phyloP scores from a whole-genome alignment of 441 rosid genomes.

The Adansonia gregorii region DNA sequence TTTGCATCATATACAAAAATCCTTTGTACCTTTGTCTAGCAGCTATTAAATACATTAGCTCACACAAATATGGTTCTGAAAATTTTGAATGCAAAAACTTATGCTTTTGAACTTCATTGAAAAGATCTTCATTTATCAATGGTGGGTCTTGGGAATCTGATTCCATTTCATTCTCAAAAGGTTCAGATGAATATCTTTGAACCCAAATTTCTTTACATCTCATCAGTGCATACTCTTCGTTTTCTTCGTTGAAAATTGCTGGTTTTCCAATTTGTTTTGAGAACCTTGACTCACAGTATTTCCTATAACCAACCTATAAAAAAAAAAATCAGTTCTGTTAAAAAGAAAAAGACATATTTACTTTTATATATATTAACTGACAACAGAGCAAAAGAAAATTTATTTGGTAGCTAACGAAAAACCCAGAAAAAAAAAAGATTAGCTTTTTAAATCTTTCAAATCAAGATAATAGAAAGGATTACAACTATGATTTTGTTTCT shows the following conservation, averaged over 20 bases:
- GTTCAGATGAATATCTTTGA: conserved; percentile 56
- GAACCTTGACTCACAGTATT: conserved; percentile 74
- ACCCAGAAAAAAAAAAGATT: neutral
- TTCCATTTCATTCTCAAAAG: conserved; percentile 71
- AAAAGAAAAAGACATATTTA: neutral
- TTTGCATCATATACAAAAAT: conserved; percentile 57
- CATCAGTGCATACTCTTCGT: conserved; percentile 74
- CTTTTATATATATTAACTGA: too few species aligned
- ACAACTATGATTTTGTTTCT: neutral
- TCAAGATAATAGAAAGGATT: neutral
- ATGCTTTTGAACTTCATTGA: conserved; percentile 52
- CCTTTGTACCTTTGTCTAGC: conserved; percentile 77
- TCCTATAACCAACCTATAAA: conserved; percentile 61
- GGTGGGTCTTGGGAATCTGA: conserved; percentile 31
- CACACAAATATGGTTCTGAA: conserved; percentile 66
- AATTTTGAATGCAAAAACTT: conserved; percentile 52
- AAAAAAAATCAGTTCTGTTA: too few species aligned
- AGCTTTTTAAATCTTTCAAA: neutral
- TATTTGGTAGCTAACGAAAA: neutral
- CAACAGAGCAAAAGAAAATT: too few species aligned
- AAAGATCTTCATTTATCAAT: conserved; percentile 44
- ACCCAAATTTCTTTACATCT: conserved; percentile 73
- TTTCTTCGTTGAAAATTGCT: conserved; percentile 65
- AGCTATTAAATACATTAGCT: conserved; percentile 70
- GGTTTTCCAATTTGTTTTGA: conserved; percentile 77